phyloP scores from a whole-genome alignment of 179 eudicot species.

The Actinidia chinensis region DNA sequence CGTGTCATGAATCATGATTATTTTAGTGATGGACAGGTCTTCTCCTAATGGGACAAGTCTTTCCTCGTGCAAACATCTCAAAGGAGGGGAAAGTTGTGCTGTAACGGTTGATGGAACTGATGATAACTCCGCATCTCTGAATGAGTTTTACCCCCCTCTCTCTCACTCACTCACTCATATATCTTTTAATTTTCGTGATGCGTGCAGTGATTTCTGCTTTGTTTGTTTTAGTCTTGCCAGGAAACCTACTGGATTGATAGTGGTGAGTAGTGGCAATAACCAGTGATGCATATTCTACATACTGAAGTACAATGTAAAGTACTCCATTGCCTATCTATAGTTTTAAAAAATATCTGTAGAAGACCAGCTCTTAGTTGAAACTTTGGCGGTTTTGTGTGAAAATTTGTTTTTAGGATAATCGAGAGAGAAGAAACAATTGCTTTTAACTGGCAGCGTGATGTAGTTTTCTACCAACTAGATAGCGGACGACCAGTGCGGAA shows the following conservation, averaged over 20 bases:
- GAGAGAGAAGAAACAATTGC: conserved; percentile 2
- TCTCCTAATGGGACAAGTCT: conserved; percentile 92
- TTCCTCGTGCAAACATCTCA: conserved; percentile 85
- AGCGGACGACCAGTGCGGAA: conserved; percentile 87
- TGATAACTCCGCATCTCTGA: conserved; percentile 96
- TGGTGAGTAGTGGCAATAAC: conserved; percentile 97
- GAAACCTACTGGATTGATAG: conserved; percentile 99
- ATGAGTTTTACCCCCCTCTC: conserved; percentile 47
- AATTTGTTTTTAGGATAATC: not conserved
- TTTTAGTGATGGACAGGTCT: conserved; percentile 95
- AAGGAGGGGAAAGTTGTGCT: conserved; percentile 81
- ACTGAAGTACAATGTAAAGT: conserved; percentile 86
- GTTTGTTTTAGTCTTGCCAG: conserved; percentile 26
- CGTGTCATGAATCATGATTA: conserved; percentile 23
- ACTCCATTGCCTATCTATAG: not conserved
- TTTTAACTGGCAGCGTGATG: conserved; percentile 65
- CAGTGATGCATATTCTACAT: conserved; percentile 92
- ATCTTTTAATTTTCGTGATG: no score
- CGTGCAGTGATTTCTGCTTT: no score
- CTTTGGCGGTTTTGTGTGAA: conserved; percentile 1
- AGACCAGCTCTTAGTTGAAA: conserved; percentile 3
- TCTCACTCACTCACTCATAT: not conserved
- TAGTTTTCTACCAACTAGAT: conserved; percentile 73
- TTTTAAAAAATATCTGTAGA: not conserved
- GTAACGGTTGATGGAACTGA: conserved; percentile 98